Percentiles rank a stretch among this genome's conserved stretches.
These are phyloP conservation scores for Alopecurus myosuroides DNA, from an alignment of 176 grass and related monocot genomes.

Conservation along the genomic window DNA sequence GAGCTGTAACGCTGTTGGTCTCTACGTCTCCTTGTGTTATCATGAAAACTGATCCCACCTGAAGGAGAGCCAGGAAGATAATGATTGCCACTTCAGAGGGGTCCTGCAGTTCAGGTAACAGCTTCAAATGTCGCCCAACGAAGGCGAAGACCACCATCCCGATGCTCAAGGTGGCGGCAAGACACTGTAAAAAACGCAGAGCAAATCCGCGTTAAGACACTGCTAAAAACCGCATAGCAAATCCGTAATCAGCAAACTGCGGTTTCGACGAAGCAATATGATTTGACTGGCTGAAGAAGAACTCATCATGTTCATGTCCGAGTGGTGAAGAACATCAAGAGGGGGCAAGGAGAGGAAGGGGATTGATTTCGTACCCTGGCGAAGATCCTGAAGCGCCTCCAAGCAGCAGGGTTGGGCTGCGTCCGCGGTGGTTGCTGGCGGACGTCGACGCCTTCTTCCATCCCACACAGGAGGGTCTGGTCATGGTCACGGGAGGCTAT, in stretches of 20 bases:
- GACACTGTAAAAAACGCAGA: neutral
- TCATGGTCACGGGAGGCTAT: neutral
- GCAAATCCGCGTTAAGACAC: neutral
- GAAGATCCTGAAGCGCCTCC: neutral
- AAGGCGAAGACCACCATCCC: neutral
- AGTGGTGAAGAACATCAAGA: neutral
- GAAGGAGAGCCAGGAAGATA: neutral
- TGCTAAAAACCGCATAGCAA: neutral
- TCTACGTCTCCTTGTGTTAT: neutral
- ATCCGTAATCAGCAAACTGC: neutral
- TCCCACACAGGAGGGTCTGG: neutral
- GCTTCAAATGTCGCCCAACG: neutral
- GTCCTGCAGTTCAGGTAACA: neutral
- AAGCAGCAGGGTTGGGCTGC: neutral
- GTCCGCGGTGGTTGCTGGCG: neutral
- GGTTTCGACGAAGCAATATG: neutral
- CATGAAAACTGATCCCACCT: neutral
- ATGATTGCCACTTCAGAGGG: neutral
- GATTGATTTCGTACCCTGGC: neutral
- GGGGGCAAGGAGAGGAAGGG: neutral
- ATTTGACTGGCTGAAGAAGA: neutral
- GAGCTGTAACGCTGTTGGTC: neutral
- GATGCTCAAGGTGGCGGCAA: neutral
- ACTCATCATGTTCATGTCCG: neutral
- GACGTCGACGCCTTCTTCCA: neutral